Conservation (phyloP, 805 yeast genomes). For the Scheffersomyces amazonensis region DNA sequence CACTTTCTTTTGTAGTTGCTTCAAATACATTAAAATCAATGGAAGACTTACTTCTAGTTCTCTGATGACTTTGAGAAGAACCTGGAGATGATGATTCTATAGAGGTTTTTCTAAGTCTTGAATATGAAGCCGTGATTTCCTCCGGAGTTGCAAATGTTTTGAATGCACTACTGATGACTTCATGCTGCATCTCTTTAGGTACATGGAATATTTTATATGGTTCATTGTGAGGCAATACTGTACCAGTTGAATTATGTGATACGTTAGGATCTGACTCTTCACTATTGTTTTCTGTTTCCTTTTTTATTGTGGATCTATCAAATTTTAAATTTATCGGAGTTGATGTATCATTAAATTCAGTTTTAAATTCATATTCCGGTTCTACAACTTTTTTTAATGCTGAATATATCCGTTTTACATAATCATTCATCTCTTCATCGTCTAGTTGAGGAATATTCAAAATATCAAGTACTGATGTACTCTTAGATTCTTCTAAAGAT, state of each 20-base stretch:
- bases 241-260: neutral
- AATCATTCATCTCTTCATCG: constrained; percentile 7
- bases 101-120: neutral
- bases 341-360: neutral
- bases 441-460: neutral
- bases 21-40: constrained; percentile 6
- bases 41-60: too few species aligned
- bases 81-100: too few species aligned
- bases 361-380: neutral
- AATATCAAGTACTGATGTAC: neutral
- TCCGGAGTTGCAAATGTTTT: constrained; percentile 9
- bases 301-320: too few species aligned
- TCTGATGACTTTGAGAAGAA: too few species aligned
- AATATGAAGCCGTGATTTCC: constrained; percentile 10
- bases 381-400: neutral
- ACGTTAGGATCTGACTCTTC: neutral
- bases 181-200: constrained; percentile 2
- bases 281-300: neutral
- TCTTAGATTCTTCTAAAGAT: neutral
- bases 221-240: neutral
- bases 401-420: constrained; percentile 8
- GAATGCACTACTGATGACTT: constrained; percentile 5
- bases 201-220: constrained; percentile 1
- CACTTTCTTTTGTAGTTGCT: neutral
- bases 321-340: neutral